These are phyloP conservation scores for Epichloe festucae DNA, from an alignment of 2,329 filamentous ascomycete genomes.

Conservation along the genomic window DNA sequence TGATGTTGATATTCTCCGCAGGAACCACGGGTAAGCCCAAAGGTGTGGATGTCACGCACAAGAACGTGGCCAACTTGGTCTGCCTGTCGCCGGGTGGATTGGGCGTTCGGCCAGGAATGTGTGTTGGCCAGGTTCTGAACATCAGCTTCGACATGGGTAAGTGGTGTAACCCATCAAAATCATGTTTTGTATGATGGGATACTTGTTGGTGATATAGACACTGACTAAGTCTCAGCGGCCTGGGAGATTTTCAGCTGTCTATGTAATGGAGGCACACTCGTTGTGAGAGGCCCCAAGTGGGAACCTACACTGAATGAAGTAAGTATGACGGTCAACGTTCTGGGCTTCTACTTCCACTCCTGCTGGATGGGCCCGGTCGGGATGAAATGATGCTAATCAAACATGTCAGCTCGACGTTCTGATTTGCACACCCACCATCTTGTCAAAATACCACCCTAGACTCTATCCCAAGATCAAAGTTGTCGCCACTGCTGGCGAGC, in stretches of 20 bases:
- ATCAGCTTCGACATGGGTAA: slow-evolving; percentile 50
- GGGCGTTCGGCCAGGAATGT: slow-evolving; percentile 34
- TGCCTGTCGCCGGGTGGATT: slow-evolving; percentile 37
- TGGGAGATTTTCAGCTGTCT: slow-evolving; percentile 47
- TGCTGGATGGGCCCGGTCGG: background rate
- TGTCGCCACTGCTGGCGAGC: slow-evolving; percentile 43
- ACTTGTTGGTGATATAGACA: background rate
- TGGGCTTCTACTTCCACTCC: background rate
- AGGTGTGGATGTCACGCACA: slow-evolving; percentile 44
- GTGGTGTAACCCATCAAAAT: slow-evolving; percentile 10
- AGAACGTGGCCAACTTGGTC: slow-evolving; percentile 40
- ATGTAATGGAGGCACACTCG: slow-evolving; percentile 44
- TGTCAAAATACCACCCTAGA: slow-evolving; percentile 33
- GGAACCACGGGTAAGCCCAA: slow-evolving; percentile 44
- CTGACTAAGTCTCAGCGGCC: slow-evolving; percentile 28
- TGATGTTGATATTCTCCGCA: slow-evolving; percentile 8
- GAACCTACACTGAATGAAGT: slow-evolving; percentile 31
- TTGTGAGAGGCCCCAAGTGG: slow-evolving; percentile 39
- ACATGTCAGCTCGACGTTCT: slow-evolving; percentile 30
- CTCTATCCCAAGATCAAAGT: slow-evolving; percentile 38
- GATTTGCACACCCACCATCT: slow-evolving; percentile 42
- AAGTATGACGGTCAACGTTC: slow-evolving; percentile 5
- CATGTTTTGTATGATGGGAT: background rate
- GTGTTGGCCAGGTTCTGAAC: slow-evolving; percentile 42
- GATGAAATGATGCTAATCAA: background rate